Conservation (phyloP, 805 yeast species). For the Candida coleopterorum region DNA sequence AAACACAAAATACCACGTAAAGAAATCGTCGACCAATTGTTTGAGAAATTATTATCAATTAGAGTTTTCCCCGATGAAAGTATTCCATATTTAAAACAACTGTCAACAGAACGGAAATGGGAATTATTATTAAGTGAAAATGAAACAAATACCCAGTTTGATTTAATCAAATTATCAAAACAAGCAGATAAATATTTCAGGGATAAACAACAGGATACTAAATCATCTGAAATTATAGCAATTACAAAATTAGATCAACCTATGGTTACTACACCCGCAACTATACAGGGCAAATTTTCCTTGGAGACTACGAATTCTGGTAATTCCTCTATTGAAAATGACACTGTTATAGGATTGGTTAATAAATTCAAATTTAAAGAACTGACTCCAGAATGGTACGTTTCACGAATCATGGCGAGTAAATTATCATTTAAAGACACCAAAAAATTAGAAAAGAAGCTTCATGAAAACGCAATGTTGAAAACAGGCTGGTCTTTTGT, state of each 20-base stretch:
- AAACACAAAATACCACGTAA: constrained; percentile 32
- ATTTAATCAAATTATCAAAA: constrained; percentile 21
- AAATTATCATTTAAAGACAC: constrained; percentile 29
- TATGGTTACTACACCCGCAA: background rate
- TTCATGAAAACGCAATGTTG: constrained; percentile 17
- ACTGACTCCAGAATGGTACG: constrained; percentile 40
- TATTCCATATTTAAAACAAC: constrained; percentile 25
- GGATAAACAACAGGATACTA: background rate
- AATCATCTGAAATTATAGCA: background rate
- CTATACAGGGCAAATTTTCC: constrained; percentile 3
- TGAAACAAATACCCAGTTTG: constrained; percentile 34
- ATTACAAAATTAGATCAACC: constrained; percentile 4
- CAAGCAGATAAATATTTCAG: constrained; percentile 7
- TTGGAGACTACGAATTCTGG: constrained; percentile 6
- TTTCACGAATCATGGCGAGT: constrained; percentile 31
- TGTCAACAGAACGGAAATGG: constrained; percentile 37
- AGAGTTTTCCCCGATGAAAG: constrained; percentile 36
- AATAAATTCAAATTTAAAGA: constrained; percentile 26
- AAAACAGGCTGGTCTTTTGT: constrained; percentile 26
- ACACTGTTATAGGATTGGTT: background rate
- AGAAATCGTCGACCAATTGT: constrained; percentile 33
- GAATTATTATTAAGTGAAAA: constrained; percentile 38
- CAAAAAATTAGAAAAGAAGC: constrained; percentile 29
- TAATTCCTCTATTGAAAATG: constrained; percentile 4
- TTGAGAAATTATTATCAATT: constrained; percentile 33